phyloP scores from a whole-genome alignment of 345 rosid species.

The Euphorbia tirucalli region DNA sequence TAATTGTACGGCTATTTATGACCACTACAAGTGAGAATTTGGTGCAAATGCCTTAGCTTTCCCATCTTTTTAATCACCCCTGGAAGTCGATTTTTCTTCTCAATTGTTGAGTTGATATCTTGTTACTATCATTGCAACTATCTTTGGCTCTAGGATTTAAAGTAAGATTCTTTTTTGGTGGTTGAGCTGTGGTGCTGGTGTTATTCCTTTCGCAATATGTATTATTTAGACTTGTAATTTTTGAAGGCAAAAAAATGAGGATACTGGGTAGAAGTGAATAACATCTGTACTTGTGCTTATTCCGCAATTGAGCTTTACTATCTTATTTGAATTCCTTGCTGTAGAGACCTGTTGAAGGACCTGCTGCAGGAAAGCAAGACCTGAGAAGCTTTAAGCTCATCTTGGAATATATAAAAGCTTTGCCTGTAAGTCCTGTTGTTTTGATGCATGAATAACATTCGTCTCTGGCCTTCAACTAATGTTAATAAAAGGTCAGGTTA shows the following conservation, averaged over 20 bases:
- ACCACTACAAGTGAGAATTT: background rate
- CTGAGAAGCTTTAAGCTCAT: constrained; percentile 80
- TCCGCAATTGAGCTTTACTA: constrained; percentile 4
- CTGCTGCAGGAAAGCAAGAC: constrained; percentile 62
- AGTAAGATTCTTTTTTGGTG: background rate
- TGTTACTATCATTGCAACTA: background rate
- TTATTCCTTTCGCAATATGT: background rate
- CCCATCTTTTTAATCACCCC: background rate
- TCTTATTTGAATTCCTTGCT: constrained; percentile 23
- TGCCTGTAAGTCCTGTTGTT: constrained; percentile 59
- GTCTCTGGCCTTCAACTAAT: background rate
- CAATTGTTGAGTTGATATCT: background rate
- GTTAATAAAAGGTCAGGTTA: background rate
- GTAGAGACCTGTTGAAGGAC: constrained; percentile 74
- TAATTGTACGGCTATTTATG: background rate
- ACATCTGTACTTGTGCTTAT: background rate
- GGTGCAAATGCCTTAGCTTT: background rate
- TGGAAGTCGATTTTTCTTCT: background rate
- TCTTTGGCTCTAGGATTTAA: background rate
- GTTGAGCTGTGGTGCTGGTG: background rate
- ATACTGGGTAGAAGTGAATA: background rate
- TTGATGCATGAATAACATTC: background rate
- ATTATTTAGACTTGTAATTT: background rate
- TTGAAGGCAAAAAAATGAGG: background rate
- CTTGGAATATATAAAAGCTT: constrained; percentile 82